These are phyloP conservation scores for Strobilomyces confusus DNA, from an alignment of 768 basidiomycete species.

Conservation along the genomic window DNA sequence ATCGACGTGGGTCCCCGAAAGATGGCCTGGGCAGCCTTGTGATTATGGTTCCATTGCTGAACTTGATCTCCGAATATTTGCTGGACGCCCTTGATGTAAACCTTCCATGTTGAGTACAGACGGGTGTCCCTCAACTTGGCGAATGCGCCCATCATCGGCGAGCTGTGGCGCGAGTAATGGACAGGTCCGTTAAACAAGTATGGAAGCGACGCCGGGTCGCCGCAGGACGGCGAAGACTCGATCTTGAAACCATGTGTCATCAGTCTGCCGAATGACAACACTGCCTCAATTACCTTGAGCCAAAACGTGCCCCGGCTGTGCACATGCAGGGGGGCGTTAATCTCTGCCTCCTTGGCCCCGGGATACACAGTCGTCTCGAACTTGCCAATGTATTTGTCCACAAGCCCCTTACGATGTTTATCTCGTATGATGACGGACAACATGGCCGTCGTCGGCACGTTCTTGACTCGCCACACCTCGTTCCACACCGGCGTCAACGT, in stretches of 20 bases:
- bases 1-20: constrained; percentile 58
- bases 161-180: constrained; percentile 66
- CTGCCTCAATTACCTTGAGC: constrained; percentile 47
- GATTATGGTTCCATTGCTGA: constrained; percentile 65
- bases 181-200: constrained; percentile 75
- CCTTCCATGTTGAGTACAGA: constrained; percentile 77
- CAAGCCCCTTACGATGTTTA: constrained; percentile 56
- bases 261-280: constrained; percentile 1
- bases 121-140: constrained; percentile 59
- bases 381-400: constrained; percentile 64
- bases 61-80: constrained; percentile 54
- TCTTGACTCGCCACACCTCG: constrained; percentile 68
- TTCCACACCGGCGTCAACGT: constrained; percentile 71
- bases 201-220: constrained; percentile 38
- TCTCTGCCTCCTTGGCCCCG: constrained; percentile 63
- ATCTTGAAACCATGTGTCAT: constrained; percentile 39
- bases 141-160: constrained; percentile 63
- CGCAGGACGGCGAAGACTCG: constrained; percentile 45
- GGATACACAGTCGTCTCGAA: constrained; percentile 49
- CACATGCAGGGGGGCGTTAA: constrained; percentile 49
- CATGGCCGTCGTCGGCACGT: constrained; percentile 61
- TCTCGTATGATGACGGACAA: constrained; percentile 62
- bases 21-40: constrained; percentile 69
- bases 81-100: constrained; percentile 57
- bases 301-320: constrained; percentile 59